phyloP scores from a whole-genome alignment of 805 yeast genomes.

The Nakazawaea ernobii region DNA sequence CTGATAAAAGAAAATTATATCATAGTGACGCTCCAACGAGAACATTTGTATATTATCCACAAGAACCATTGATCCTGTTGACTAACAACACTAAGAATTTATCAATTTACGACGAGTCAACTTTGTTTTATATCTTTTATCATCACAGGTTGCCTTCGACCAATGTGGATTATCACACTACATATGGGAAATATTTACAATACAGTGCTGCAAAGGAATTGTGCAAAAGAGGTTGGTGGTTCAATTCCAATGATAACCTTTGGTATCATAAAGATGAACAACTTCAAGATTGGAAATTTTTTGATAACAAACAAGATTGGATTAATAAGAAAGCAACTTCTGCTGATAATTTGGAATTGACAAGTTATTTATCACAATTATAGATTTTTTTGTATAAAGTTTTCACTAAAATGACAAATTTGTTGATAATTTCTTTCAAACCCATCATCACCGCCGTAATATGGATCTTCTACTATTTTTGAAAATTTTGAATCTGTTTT shows the following conservation, averaged over 20 bases:
- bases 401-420: constrained; percentile 66
- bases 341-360: neutral
- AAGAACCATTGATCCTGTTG: constrained; percentile 68
- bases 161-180: constrained; percentile 9
- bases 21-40: constrained; percentile 82
- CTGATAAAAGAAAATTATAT: constrained; percentile 73
- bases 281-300: constrained; percentile 46
- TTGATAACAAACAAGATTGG: constrained; percentile 33
- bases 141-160: constrained; percentile 44
- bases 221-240: constrained; percentile 68
- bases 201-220: constrained; percentile 78
- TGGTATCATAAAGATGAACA: constrained; percentile 35
- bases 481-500: constrained; percentile 43
- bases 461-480: constrained; percentile 79
- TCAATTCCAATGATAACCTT: constrained; percentile 20
- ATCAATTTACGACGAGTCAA: constrained; percentile 75
- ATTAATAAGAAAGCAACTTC: constrained; percentile 34
- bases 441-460: constrained; percentile 83
- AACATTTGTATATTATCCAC: constrained; percentile 85
- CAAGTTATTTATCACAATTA: constrained; percentile 5
- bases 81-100: constrained; percentile 55
- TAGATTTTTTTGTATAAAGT: constrained; percentile 51
- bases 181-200: constrained; percentile 57
- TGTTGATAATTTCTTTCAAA: constrained; percentile 78
- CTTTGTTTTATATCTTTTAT: constrained; percentile 88